Evolutionary conservation across 2,329 filamentous ascomycete species (phyloP).

Genomic region (Aschersonia sp.): DNA sequence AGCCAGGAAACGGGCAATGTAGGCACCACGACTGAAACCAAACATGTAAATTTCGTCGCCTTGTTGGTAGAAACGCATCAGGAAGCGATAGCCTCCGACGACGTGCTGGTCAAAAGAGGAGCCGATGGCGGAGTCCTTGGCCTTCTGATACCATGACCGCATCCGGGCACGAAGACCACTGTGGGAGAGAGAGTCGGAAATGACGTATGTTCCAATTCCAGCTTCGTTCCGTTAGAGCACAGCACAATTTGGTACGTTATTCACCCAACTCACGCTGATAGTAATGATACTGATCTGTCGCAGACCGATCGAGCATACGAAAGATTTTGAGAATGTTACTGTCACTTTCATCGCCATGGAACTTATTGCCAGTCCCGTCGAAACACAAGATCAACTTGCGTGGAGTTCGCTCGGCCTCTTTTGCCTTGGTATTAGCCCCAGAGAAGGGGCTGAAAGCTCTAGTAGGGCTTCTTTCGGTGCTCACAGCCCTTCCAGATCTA

Average conservation of each 20-base stretch:
- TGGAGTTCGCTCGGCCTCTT: conserved; percentile 3
- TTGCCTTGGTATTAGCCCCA: not conserved
- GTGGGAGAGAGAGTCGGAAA: conserved; percentile 42
- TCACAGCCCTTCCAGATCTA: not conserved
- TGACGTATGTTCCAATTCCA: conserved; percentile 61
- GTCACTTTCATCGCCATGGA: conserved; percentile 46
- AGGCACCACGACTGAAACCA: conserved; percentile 59
- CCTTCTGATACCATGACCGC: conserved; percentile 54
- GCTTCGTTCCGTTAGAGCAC: conserved; percentile 18
- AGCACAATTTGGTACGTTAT: not conserved
- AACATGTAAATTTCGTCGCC: conserved; percentile 58
- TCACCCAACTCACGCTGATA: conserved; percentile 38
- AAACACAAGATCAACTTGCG: conserved; percentile 45
- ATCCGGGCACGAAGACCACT: conserved; percentile 41
- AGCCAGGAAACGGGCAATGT: conserved; percentile 60
- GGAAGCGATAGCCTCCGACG: conserved; percentile 67
- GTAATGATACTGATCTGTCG: conserved; percentile 47
- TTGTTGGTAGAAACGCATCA: conserved; percentile 57
- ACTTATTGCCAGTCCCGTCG: conserved; percentile 50
- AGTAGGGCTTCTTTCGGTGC: not conserved
- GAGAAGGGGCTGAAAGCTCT: conserved; percentile 2
- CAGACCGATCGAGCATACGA: conserved; percentile 50
- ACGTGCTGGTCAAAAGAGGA: conserved; percentile 73
- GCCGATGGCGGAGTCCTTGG: conserved; percentile 67
- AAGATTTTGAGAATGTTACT: conserved; percentile 59